A percentile compares a stretch with the other conserved stretches of the same genome.
Evolutionary conservation across 352 stramenopile species (phyloP).

Genomic region (Aphanomyces astaci): DNA sequence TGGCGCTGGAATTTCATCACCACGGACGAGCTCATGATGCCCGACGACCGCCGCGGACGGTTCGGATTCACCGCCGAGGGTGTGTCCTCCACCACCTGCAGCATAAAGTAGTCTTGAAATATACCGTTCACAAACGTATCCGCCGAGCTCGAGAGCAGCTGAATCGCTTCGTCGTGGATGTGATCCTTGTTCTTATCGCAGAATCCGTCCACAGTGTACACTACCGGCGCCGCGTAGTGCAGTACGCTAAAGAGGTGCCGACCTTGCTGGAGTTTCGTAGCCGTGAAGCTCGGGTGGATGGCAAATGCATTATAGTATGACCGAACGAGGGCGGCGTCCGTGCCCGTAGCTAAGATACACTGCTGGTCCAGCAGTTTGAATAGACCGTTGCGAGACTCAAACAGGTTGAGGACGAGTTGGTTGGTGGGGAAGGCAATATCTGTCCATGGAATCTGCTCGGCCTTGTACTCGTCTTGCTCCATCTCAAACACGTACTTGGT

Average conservation of each 20-base stretch:
- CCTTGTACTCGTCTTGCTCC: constrained; percentile 26
- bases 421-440: constrained; percentile 29
- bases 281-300: constrained; percentile 39
- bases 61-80: neutral
- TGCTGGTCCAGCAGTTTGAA: constrained; percentile 35
- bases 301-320: constrained; percentile 29
- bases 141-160: constrained; percentile 4
- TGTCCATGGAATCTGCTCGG: constrained; percentile 22
- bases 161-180: constrained; percentile 28
- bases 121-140: constrained; percentile 31
- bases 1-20: constrained; percentile 92
- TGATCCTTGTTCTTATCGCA: constrained; percentile 30
- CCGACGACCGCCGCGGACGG: constrained; percentile 12
- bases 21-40: constrained; percentile 58
- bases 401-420: constrained; percentile 34
- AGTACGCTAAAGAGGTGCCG: constrained; percentile 8
- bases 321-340: constrained; percentile 21
- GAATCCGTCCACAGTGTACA: constrained; percentile 13
- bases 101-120: constrained; percentile 36
- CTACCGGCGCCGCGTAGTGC: constrained; percentile 24
- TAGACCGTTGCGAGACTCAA: constrained; percentile 41
- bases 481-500: constrained; percentile 30
- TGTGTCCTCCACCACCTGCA: neutral
- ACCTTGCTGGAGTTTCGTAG: constrained; percentile 21
- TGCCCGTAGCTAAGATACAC: constrained; percentile 26